A percentile compares a stretch with the other conserved stretches of the same genome.
phyloP scores from a whole-genome alignment of 2,329 filamentous ascomycete genomes.

The Macroventuria anomochaeta region DNA sequence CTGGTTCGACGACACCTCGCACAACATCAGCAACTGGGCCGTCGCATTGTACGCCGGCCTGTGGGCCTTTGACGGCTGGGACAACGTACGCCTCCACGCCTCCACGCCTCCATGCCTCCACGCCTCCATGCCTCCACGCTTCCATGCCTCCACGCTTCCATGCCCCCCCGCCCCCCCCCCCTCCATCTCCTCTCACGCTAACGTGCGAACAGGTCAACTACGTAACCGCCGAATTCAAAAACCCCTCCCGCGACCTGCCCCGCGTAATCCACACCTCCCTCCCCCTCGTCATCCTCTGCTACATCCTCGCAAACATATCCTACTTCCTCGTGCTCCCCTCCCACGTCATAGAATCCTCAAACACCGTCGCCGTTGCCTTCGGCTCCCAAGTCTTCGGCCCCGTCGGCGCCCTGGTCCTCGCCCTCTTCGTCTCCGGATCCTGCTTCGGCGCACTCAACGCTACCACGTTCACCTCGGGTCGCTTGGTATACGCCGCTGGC shows the following conservation, averaged over 20 bases:
- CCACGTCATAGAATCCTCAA: slow-evolving; percentile 79
- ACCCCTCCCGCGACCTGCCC: slow-evolving; percentile 86
- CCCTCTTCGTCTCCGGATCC: slow-evolving; percentile 85
- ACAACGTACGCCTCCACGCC: slow-evolving; percentile 79
- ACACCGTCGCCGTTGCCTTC: slow-evolving; percentile 96
- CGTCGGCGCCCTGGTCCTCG: slow-evolving; percentile 80
- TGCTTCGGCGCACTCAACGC: slow-evolving; percentile 96
- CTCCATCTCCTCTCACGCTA: neutral
- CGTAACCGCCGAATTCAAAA: slow-evolving; percentile 94
- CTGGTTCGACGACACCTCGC: slow-evolving; percentile 89
- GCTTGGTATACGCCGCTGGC: slow-evolving; percentile 90
- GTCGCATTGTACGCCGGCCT: slow-evolving; percentile 93
- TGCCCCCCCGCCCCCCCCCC: too few species aligned
- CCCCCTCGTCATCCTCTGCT: slow-evolving; percentile 88
- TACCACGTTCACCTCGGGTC: slow-evolving; percentile 89
- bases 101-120: too few species aligned
- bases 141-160: too few species aligned
- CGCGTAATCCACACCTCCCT: slow-evolving; percentile 96
- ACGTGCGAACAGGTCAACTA: slow-evolving; percentile 99
- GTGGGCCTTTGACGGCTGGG: slow-evolving; percentile 99
- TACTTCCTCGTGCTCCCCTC: slow-evolving; percentile 94
- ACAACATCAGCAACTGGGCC: slow-evolving; percentile 83
- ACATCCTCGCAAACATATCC: slow-evolving; percentile 87
- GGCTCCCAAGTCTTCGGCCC: slow-evolving; percentile 88
- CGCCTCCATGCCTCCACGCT: too few species aligned